Conservation (phyloP, 225 moss, liverwort and hornwort genomes). For the Polytrichum formosum region DNA sequence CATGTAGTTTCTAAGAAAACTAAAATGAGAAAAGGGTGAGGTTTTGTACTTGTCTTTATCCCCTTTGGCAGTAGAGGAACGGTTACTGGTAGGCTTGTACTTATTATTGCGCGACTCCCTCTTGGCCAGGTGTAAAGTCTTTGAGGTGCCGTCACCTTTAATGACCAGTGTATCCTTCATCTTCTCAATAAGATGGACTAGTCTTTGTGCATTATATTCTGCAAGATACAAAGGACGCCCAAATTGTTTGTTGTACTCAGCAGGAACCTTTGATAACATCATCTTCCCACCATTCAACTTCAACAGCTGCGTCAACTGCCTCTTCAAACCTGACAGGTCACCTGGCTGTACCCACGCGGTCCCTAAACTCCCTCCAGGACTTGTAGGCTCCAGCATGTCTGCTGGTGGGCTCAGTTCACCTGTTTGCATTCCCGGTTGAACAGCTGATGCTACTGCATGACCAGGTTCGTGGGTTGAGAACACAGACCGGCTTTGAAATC, state of each 20-base stretch:
- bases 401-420: slow-evolving; percentile 20
- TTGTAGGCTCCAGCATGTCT: slow-evolving; percentile 41
- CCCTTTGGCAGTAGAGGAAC: slow-evolving; percentile 50
- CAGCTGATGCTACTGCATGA: slow-evolving; percentile 28
- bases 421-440: slow-evolving; percentile 41
- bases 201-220: slow-evolving; percentile 64
- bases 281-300: slow-evolving; percentile 62
- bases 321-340: slow-evolving; percentile 55
- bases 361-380: slow-evolving; percentile 53
- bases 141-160: slow-evolving; percentile 68
- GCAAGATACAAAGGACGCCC: slow-evolving; percentile 63
- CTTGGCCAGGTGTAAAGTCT: slow-evolving; percentile 64
- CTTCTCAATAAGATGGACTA: slow-evolving; percentile 72
- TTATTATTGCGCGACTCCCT: slow-evolving; percentile 53
- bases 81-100: slow-evolving; percentile 65
- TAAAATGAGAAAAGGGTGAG: not conserved
- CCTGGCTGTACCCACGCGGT: slow-evolving; percentile 44
- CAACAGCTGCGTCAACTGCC: slow-evolving; percentile 68
- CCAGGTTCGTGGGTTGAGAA: slow-evolving; percentile 31
- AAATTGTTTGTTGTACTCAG: slow-evolving; percentile 71
- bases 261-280: slow-evolving; percentile 71
- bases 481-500: slow-evolving; percentile 31
- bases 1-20: not conserved
- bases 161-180: slow-evolving; percentile 69
- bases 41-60: slow-evolving; percentile 47